phyloP scores from a whole-genome alignment of 2,329 filamentous ascomycete species.

The Coniella lustricola region DNA sequence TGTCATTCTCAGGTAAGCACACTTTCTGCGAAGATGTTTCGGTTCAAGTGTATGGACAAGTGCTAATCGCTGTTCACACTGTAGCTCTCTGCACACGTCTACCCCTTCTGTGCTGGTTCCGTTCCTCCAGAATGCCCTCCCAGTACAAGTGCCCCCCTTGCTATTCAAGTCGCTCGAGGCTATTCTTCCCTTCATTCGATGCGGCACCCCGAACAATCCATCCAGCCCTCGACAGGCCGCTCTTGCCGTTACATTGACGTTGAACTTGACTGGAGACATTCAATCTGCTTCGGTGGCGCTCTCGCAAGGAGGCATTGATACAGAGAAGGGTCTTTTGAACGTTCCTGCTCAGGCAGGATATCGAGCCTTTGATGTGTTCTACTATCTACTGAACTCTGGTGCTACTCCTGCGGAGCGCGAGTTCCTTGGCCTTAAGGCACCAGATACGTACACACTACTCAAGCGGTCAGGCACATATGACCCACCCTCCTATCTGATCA shows the following conservation, averaged over 20 bases:
- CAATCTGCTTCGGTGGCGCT: constrained; percentile 69
- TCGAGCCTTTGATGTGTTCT: constrained; percentile 95
- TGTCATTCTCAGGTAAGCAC: constrained; percentile 71
- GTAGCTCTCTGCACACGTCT: constrained; percentile 79
- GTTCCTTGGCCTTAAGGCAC: constrained; percentile 71
- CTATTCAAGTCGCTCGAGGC: constrained; percentile 75
- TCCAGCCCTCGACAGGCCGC: constrained; percentile 73
- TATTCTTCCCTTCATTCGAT: constrained; percentile 77
- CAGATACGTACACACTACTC: constrained; percentile 71
- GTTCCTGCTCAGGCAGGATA: constrained; percentile 75
- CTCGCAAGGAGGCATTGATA: constrained; percentile 84
- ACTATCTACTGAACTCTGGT: constrained; percentile 88
- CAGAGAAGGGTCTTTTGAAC: constrained; percentile 68
- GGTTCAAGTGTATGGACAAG: not conserved
- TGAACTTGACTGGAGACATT: constrained; percentile 74
- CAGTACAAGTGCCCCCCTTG: constrained; percentile 67
- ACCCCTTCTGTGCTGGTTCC: constrained; percentile 77
- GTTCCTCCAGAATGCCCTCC: constrained; percentile 68
- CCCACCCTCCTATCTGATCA: constrained; percentile 81
- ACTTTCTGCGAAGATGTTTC: not conserved
- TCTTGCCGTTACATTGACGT: constrained; percentile 71
- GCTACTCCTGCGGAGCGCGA: constrained; percentile 85
- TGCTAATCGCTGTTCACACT: constrained; percentile 15
- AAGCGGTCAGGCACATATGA: constrained; percentile 78
- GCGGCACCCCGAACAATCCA: constrained; percentile 85